These are phyloP conservation scores for Vigna hirtella DNA, from an alignment of 306 rosid genomes.

Conservation along the genomic window DNA sequence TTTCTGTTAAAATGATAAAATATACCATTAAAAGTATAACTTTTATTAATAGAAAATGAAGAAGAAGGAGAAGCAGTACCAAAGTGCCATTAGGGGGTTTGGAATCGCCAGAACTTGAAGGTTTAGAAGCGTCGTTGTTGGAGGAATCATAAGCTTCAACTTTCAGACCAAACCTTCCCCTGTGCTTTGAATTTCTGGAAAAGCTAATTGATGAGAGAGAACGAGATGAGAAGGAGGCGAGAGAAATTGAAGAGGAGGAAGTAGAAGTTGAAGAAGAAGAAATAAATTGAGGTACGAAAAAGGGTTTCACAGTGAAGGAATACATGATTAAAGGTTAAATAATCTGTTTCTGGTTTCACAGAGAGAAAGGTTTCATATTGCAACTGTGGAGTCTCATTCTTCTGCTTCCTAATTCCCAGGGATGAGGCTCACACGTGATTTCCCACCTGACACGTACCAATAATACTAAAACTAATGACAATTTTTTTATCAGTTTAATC, in stretches of 20 bases:
- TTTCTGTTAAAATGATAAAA: background rate
- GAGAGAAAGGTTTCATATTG: background rate
- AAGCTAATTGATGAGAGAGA: slow-evolving; percentile 42
- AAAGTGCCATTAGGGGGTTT: slow-evolving; percentile 60
- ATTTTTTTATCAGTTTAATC: background rate
- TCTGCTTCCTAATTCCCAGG: slow-evolving; percentile 7
- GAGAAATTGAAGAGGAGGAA: slow-evolving; percentile 40
- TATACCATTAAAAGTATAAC: background rate
- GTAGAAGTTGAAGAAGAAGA: slow-evolving; percentile 29
- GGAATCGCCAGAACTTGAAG: slow-evolving; percentile 52
- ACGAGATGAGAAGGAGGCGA: slow-evolving; percentile 31
- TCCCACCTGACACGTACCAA: slow-evolving; percentile 17
- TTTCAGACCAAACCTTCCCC: slow-evolving; percentile 30
- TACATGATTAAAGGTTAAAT: slow-evolving; percentile 42
- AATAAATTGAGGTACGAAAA: slow-evolving; percentile 41
- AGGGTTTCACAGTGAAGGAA: slow-evolving; percentile 49
- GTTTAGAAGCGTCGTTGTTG: slow-evolving; percentile 44
- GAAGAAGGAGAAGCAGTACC: slow-evolving; percentile 32
- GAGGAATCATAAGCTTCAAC: slow-evolving; percentile 53
- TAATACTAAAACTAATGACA: too few species aligned
- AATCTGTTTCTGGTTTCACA: background rate
- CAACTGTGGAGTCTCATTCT: slow-evolving; percentile 22
- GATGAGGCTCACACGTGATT: slow-evolving; percentile 43
- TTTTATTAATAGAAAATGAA: too few species aligned
- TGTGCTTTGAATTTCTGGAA: slow-evolving; percentile 40